These are phyloP conservation scores for Tricladium varicosporioides DNA, from an alignment of 2,329 filamentous ascomycete species.

Conservation along the genomic window DNA sequence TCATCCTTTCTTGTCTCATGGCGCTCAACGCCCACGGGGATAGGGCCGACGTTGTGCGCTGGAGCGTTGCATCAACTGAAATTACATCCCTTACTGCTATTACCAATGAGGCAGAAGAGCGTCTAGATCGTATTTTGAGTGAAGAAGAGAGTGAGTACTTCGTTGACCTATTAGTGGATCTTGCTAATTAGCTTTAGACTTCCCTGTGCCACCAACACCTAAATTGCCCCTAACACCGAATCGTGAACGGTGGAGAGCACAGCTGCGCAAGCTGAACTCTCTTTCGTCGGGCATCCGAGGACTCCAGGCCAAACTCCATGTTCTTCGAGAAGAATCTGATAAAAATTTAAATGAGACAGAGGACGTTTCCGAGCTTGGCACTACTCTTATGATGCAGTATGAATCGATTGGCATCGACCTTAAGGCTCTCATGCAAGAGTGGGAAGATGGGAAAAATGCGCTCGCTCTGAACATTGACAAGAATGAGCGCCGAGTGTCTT, in stretches of 20 bases:
- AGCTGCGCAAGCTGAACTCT: conserved; percentile 83
- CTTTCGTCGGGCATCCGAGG: conserved; percentile 88
- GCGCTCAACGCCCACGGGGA: conserved; percentile 82
- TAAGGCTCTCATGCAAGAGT: conserved; percentile 74
- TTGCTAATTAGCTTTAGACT: conserved; percentile 42
- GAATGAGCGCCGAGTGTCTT: conserved; percentile 69
- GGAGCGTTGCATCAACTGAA: conserved; percentile 74
- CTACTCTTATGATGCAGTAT: conserved; percentile 82
- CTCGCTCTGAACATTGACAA: conserved; percentile 79
- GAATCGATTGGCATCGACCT: conserved; percentile 91
- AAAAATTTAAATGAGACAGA: conserved; percentile 71
- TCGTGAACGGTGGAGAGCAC: conserved; percentile 81
- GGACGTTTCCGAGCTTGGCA: conserved; percentile 72
- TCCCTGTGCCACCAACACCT: conserved; percentile 54
- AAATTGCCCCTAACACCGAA: conserved; percentile 64
- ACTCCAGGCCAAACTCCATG: conserved; percentile 89
- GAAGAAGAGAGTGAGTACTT: conserved; percentile 72
- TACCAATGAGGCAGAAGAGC: conserved; percentile 61
- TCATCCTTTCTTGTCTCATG: conserved; percentile 84
- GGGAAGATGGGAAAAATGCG: conserved; percentile 84
- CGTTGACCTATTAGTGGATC: conserved; percentile 10
- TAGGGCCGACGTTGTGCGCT: conserved; percentile 72
- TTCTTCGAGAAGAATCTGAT: conserved; percentile 87
- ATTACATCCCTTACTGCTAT: conserved; percentile 63
- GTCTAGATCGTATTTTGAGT: conserved; percentile 65